Base-by-base conservation (phyloP, 805 yeast species). In the Yamadazyma laniorum region DNA sequence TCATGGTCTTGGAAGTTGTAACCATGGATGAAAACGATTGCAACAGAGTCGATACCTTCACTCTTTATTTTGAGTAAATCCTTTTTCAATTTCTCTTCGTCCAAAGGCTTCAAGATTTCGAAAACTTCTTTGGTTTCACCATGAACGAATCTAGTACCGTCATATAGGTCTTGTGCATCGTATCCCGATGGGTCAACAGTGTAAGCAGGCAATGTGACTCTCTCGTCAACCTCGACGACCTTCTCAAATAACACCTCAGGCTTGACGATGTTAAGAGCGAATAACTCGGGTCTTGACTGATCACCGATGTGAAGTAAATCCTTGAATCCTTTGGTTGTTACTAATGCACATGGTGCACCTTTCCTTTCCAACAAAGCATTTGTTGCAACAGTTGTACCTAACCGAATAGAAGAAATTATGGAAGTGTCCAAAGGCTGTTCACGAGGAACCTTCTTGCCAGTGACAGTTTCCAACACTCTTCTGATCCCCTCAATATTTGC, bases 401-500 rank as follows among this genome's bases (percentile, higher is more conserved):
- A 47, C 28, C 61, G 50, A 21, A 58, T 51, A n/a, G 52, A 45
- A 6, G 47, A 39, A 16, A 53, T 44, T 1, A 37, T 15, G 6
- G 50, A 42, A 13, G 53, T 48, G 29, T 51, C 53, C 29, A 53
- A 43, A n/a, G 43, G 47, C 18, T 32, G 37, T 18, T 44, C 39
- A 35, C 53, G 35, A 6, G 53, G 48, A 35, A 84, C 81, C 12
- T 53, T 37, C 12, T 55, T 56, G 1, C 75, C 74, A 1, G 79
- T 72, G 44, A 76, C 74, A 12, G 63, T 59, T 54, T 85, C 95
- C 40, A 89, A 57, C 0, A 85, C 72, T 29, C 95, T 65, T 46
- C 96, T 72, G 29, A 89, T 85, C 3, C 95, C 96, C 61, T 88
- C 96, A 13, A 88, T 67, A 12, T 95, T 93, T 1, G 96, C 95